Evolutionary conservation across 2,329 filamentous ascomycete genomes (phyloP).

Genomic region (Diaporthe citriasiana): DNA sequence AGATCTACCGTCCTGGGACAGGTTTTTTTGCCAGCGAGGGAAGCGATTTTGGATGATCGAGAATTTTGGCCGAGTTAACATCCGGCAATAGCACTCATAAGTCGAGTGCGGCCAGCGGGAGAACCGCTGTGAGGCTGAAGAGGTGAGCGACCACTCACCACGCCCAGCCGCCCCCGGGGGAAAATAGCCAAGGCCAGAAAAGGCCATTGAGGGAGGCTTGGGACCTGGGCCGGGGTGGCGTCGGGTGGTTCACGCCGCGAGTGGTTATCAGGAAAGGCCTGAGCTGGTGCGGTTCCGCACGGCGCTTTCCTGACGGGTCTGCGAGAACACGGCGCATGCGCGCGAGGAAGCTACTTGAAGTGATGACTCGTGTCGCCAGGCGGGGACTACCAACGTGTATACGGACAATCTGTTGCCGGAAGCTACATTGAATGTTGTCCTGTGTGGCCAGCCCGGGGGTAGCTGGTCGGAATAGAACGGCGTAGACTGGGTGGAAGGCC

Average conservation of each 20-base stretch:
- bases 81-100: background rate
- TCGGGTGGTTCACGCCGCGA: background rate
- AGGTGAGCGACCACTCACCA: background rate
- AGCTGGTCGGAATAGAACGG: background rate
- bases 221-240: too few relatives aligned
- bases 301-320: background rate
- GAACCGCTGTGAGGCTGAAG: background rate
- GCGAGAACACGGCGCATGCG: background rate
- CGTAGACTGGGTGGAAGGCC: background rate
- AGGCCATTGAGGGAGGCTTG: background rate
- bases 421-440: background rate
- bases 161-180: too few relatives aligned
- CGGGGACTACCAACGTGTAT: background rate
- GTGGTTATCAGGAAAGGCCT: background rate
- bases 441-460: background rate
- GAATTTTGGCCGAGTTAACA: background rate
- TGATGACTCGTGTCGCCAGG: background rate
- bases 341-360: background rate
- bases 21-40: background rate
- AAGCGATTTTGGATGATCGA: slow-evolving; percentile 4
- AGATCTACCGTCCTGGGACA: slow-evolving; percentile 10
- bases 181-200: background rate
- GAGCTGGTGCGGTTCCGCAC: background rate
- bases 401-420: background rate
- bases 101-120: background rate